phyloP scores from a whole-genome alignment of 768 basidiomycete species.

The Tricholoma flavovirens region DNA sequence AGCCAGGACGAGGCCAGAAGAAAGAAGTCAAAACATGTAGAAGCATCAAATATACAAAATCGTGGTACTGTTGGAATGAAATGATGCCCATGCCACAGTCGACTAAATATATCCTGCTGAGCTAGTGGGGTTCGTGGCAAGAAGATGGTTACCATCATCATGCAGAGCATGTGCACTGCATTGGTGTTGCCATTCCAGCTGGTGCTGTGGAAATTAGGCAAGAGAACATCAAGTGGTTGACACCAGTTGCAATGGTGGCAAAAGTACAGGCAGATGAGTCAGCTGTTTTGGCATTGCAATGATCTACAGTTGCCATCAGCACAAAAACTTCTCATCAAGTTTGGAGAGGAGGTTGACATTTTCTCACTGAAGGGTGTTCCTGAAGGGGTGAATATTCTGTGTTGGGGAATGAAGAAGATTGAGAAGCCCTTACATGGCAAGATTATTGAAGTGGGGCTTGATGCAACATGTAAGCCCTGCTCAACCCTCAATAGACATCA shows the following conservation, averaged over 20 bases:
- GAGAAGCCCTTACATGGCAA: conserved; percentile 9
- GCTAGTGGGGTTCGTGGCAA: background rate
- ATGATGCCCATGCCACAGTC: conserved; percentile 16
- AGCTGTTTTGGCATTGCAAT: conserved; percentile 19
- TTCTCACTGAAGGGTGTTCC: conserved; percentile 11
- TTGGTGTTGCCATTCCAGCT: conserved; percentile 18
- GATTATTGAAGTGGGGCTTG: conserved; percentile 14
- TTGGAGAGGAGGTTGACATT: conserved; percentile 4
- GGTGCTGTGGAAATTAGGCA: background rate
- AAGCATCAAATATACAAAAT: conserved; percentile 16
- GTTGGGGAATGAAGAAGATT: conserved; percentile 17
- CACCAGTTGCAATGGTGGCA: conserved; percentile 22
- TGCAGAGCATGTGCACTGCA: conserved; percentile 16
- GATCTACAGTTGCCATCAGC: conserved; percentile 19
- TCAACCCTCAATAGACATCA: background rate
- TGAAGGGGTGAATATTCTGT: conserved; percentile 18
- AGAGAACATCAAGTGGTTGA: background rate
- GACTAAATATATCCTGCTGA: conserved; percentile 14
- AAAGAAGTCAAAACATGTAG: background rate
- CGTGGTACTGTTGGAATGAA: conserved; percentile 22
- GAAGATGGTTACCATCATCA: conserved; percentile 7
- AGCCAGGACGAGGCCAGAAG: conserved; percentile 15
- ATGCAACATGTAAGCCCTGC: conserved; percentile 18
- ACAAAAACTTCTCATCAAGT: conserved; percentile 15
- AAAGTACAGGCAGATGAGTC: conserved; percentile 27